Evolutionary conservation across 805 yeast genomes (phyloP), one percentile per base, ranked within the genome.

Genomic region (Wickerhamomyces strasburgensis): DNA sequence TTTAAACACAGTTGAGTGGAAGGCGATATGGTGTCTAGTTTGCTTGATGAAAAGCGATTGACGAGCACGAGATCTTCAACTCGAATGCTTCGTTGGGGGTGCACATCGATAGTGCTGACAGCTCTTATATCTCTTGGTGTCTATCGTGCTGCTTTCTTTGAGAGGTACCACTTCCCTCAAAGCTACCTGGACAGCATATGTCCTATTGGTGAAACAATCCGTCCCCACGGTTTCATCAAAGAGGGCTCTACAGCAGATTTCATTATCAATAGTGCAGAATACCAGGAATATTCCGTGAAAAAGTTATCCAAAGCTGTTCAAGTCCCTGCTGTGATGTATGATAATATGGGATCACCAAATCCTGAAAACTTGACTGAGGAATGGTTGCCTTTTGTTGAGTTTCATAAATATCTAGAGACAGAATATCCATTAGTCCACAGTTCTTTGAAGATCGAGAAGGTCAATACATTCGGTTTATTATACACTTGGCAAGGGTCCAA

Each of bases 391-490:
- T 41, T 41, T 23, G 11, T 14, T 23, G 25, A 61, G 5, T 72
- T 83, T 37, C 82, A 78, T 44, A 48, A 57, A 5, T 80, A 72
- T 51, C 61, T 82, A 39, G 65, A 66, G 35, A 43, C 57, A 13
- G 61, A 75, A 5, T 82, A 76, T 56, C 85, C 87, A 0, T 44
- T 58, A 17, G 68, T 73, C 5, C 70, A 71, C 44, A 43, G 60
- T 16, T 51, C 62, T 10, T 60, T 78, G 34, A 63, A 70, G 30
- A 65, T 78, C 13, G 73, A 69, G 38, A 65, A 58, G 16, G 72
- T 80, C 37, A 82, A 82, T 52, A 66, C 73, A 7, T 72, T 73
- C 42, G 86, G 84, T 2, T 60, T 84, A 33, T 65, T 84, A 2
- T 68, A 64, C 53, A 76, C 83, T 15, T 73, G 84, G 72, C 51